Base-by-base conservation (phyloP, 2,329 filamentous ascomycete species). In the Pseudocercospora fijiensis region DNA sequence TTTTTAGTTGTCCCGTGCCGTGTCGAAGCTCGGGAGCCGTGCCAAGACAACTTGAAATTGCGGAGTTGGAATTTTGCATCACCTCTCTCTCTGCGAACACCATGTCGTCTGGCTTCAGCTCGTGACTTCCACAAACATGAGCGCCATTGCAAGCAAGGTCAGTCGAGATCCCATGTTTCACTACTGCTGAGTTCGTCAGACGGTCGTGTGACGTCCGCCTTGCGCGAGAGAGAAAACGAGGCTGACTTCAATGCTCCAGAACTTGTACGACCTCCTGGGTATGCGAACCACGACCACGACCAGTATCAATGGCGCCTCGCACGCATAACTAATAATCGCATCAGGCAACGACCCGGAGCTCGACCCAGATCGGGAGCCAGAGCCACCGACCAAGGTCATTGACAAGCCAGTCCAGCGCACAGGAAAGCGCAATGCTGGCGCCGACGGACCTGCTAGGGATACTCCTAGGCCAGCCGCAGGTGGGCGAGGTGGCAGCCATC, bases 221-320 rank as follows among this genome's bases (percentile, higher is more conserved):
- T 49, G 24, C 57, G 61, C 57, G 41, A 51, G 47, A 57, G 51
- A 63, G 63, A 65, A 65, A 67, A 64, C 63, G 66, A 64, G 72
- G 58, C 69, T 68, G 56, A 68, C 64, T 61, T 57, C 47, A 60
- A 52, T 59, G 61, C 55, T 27, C 72, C 76, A 98, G 95, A 99
- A 99, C 87, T 89, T 91, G 78, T 98, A 91, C 87, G 94, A 95
- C 87, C 89, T 96, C 84, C 92, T 99, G 86, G 94, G 95, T 98
- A 96, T 65, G 71, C 58, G 51, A 20, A 65, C 51, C 53, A 63
- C 60, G 53, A 57, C 27, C 28, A n/a, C 49, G 58, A 28, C 61
- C 56, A 60, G 59, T 57, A 43, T 57, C 60, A 28, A 64, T 33
- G n/a, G 18, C 52, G 22, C 41, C 60, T 26, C 16, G 13, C 37